Percentiles rank a stretch among this genome's conserved stretches.
phyloP scores from a whole-genome alignment of 2,329 filamentous ascomycete species.

The Penicillium sp. region DNA sequence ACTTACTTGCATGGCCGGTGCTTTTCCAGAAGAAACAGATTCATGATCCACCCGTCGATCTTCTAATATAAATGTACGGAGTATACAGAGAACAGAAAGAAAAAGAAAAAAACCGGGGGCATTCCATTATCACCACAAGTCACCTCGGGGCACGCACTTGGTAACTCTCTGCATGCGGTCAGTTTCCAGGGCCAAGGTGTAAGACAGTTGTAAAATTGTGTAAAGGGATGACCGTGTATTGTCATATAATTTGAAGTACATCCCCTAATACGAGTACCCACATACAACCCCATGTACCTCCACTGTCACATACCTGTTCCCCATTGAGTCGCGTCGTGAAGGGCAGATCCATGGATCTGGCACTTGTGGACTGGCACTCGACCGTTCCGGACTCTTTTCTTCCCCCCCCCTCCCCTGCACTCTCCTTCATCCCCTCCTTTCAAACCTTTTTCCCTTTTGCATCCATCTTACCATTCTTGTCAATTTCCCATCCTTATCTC shows the following conservation, averaged over 20 bases:
- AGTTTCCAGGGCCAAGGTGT: slow-evolving; percentile 17
- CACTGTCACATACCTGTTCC: slow-evolving; percentile 11
- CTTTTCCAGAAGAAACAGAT: slow-evolving; percentile 7
- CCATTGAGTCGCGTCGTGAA: slow-evolving; percentile 26
- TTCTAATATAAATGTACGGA: neutral
- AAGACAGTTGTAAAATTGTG: slow-evolving; percentile 16
- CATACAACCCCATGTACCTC: neutral
- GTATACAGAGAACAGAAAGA: neutral
- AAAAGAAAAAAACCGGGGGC: slow-evolving; percentile 11
- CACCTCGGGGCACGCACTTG: slow-evolving; percentile 27
- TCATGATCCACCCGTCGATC: slow-evolving; percentile 10
- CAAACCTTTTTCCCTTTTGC: slow-evolving; percentile 14
- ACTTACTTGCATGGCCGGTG: slow-evolving; percentile 12
- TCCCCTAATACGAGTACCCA: neutral
- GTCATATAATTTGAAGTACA: slow-evolving; percentile 27
- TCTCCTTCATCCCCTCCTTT: slow-evolving; percentile 22
- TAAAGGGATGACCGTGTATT: slow-evolving; percentile 18
- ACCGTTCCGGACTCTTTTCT: slow-evolving; percentile 28
- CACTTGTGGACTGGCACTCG: slow-evolving; percentile 26
- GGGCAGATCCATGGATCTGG: slow-evolving; percentile 32
- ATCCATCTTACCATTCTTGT: slow-evolving; percentile 14
- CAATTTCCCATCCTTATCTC: slow-evolving; percentile 12
- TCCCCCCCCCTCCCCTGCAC: slow-evolving; percentile 20
- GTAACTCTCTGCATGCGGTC: slow-evolving; percentile 26
- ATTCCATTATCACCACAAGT: slow-evolving; percentile 13